phyloP scores from a whole-genome alignment of 345 rosid species.

The Gynandropsis gynandra region DNA sequence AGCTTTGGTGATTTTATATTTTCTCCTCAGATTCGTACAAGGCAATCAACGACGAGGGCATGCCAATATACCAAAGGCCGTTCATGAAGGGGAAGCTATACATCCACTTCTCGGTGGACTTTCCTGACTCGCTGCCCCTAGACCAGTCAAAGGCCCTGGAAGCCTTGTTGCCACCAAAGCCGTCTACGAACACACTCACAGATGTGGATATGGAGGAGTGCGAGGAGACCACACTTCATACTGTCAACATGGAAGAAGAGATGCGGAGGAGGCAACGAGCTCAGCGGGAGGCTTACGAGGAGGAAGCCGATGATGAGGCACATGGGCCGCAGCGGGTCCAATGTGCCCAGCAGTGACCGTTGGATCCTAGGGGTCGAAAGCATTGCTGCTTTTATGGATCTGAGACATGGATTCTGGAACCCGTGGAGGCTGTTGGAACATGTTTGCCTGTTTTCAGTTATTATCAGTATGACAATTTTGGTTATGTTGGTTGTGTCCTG shows the following conservation, averaged over 20 bases:
- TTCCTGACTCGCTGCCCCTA: conserved; percentile 42
- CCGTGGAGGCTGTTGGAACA: too few relatives aligned
- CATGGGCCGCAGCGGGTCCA: conserved; percentile 58
- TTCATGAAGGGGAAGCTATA: conserved; percentile 74
- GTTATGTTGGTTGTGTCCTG: too few relatives aligned
- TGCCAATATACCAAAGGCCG: conserved; percentile 62
- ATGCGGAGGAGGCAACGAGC: conserved; percentile 57
- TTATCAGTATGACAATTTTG: too few relatives aligned
- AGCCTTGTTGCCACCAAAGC: conserved; percentile 40
- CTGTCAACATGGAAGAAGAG: conserved; percentile 61
- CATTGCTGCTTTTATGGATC: too few relatives aligned
- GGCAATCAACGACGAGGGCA: conserved; percentile 69
- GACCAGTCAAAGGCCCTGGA: conserved; percentile 52
- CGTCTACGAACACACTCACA: conserved; percentile 35
- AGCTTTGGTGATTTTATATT: too few relatives aligned
- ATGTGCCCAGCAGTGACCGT: conserved; percentile 65
- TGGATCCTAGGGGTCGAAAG: too few relatives aligned
- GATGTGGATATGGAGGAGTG: conserved; percentile 76
- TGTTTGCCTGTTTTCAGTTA: too few relatives aligned
- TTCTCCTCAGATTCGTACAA: conserved; percentile 44
- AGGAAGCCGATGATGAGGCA: conserved; percentile 41
- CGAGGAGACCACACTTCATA: conserved; percentile 67
- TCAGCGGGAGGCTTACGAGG: conserved; percentile 50
- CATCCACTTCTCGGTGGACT: conserved; percentile 57
- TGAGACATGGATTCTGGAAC: too few relatives aligned